A percentile compares a stretch with the other conserved stretches of the same genome.
phyloP scores from a whole-genome alignment of 1,284 basidiomycete species.

The Cystobasidiaceae sp. region DNA sequence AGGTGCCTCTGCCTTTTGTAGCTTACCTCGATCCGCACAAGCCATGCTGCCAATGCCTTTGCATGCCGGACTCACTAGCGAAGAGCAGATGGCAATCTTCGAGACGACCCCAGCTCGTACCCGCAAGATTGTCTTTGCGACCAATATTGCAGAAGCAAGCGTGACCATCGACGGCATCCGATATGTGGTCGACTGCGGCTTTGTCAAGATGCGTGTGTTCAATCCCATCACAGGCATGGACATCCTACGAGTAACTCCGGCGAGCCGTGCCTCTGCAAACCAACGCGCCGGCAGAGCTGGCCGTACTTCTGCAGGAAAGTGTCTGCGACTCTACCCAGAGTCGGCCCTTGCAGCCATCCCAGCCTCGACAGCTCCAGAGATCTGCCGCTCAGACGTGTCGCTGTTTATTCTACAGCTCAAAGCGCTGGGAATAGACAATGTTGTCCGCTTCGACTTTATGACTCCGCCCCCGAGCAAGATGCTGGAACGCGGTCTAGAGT shows the following conservation, averaged over 20 bases:
- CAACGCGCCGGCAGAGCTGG: conserved; percentile 50
- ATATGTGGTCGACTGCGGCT: conserved; percentile 91
- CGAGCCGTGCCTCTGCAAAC: conserved; percentile 46
- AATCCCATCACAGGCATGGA: conserved; percentile 46
- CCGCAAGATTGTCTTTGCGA: conserved; percentile 86
- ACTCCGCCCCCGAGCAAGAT: conserved; percentile 80
- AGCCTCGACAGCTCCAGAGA: conserved; percentile 73
- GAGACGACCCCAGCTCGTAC: conserved; percentile 64
- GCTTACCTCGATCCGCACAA: conserved; percentile 57
- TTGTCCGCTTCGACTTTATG: conserved; percentile 84
- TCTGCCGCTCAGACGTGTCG: conserved; percentile 79
- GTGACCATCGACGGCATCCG: conserved; percentile 93
- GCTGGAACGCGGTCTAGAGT: conserved; percentile 74
- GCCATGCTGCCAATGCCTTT: conserved; percentile 61
- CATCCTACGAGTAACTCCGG: conserved; percentile 43
- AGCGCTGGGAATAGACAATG: conserved; percentile 85
- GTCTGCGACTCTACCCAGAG: conserved; percentile 83
- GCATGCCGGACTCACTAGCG: conserved; percentile 77
- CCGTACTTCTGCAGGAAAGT: conserved; percentile 67
- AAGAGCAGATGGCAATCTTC: conserved; percentile 82
- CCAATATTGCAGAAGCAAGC: conserved; percentile 95
- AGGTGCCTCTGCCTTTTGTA: conserved; percentile 44
- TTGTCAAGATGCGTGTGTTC: conserved; percentile 66
- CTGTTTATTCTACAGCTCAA: conserved; percentile 88
- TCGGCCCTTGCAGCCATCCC: conserved; percentile 58